phyloP scores from a whole-genome alignment of 192 early-diverging fungal species.

The Coemansia brasiliensis region DNA sequence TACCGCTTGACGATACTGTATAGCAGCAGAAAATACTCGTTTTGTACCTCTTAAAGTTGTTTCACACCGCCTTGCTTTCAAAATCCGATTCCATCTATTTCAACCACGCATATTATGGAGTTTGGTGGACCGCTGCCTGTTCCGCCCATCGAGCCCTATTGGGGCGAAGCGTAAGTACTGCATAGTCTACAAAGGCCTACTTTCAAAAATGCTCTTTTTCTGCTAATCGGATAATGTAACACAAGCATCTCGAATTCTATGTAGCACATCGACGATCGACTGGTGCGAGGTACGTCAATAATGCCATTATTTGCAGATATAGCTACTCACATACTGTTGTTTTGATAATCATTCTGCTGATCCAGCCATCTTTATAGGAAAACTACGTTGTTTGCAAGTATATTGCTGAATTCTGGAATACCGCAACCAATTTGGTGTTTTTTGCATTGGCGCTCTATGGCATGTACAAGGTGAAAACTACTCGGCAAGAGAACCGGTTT shows the following conservation, averaged over 20 bases:
- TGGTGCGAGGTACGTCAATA: slow-evolving; percentile 48
- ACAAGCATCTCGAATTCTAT: not conserved
- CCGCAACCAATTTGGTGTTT: slow-evolving; percentile 68
- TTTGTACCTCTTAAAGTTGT: not conserved
- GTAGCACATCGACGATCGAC: slow-evolving; percentile 54
- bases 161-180: slow-evolving; percentile 63
- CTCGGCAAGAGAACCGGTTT: slow-evolving; percentile 57
- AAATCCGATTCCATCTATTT: too few relatives aligned
- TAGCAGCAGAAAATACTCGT: not conserved
- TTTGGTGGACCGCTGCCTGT: slow-evolving; percentile 12
- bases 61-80: not conserved
- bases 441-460: slow-evolving; percentile 62
- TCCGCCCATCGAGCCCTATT: slow-evolving; percentile 19
- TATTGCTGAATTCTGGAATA: slow-evolving; percentile 82
- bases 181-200: too few relatives aligned
- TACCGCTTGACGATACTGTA: not conserved
- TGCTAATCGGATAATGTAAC: too few relatives aligned
- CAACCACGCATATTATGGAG: slow-evolving; percentile 11
- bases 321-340: too few relatives aligned
- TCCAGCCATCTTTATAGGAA: slow-evolving; percentile 45
- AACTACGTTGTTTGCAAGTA: slow-evolving; percentile 70
- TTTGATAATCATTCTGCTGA: not conserved
- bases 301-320: too few relatives aligned
- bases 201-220: not conserved
- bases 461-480: slow-evolving; percentile 55